Percentiles rank a stretch among this genome's conserved stretches.
phyloP scores from a whole-genome alignment of 805 yeast species.

The Ogataea corticis region DNA sequence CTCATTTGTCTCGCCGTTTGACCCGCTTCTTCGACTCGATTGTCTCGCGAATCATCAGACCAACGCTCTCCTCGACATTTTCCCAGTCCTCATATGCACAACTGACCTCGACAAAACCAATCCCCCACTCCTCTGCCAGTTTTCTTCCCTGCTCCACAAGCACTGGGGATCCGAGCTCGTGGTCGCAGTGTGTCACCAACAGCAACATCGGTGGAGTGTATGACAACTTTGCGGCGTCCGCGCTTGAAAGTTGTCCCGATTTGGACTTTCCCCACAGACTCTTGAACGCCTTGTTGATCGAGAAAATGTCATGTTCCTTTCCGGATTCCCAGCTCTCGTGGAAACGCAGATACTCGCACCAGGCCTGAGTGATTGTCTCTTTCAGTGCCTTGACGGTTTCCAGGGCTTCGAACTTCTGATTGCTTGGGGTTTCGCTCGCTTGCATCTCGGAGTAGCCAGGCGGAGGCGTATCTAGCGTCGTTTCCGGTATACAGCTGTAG shows the following conservation, averaged over 20 bases:
- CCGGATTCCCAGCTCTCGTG: slow-evolving; percentile 60
- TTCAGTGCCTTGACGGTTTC: slow-evolving; percentile 48
- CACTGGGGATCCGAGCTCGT: slow-evolving; percentile 59
- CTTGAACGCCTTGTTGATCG: slow-evolving; percentile 56
- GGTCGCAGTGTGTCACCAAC: slow-evolving; percentile 62
- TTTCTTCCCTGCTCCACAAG: slow-evolving; percentile 57
- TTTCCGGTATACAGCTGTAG: slow-evolving; percentile 66
- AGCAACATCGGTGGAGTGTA: slow-evolving; percentile 62
- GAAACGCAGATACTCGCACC: slow-evolving; percentile 65
- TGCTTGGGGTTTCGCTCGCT: slow-evolving; percentile 1
- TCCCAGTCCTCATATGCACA: slow-evolving; percentile 42
- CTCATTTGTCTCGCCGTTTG: slow-evolving; percentile 2
- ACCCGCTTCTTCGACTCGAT: slow-evolving; percentile 39
- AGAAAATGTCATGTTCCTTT: slow-evolving; percentile 65
- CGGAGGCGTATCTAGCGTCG: slow-evolving; percentile 42
- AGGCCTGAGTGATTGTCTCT: slow-evolving; percentile 65
- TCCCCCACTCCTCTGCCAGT: slow-evolving; percentile 60
- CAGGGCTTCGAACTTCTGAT: slow-evolving; percentile 23
- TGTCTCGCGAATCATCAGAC: slow-evolving; percentile 59
- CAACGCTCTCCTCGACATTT: slow-evolving; percentile 57
- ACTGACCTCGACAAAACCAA: slow-evolving; percentile 67
- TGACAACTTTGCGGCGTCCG: not conserved
- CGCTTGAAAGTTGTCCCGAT: not conserved
- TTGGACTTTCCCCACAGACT: slow-evolving; percentile 50
- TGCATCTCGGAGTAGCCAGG: slow-evolving; percentile 46